These are phyloP conservation scores for Schizophyllum amplum DNA, from an alignment of 1,284 basidiomycete species.

Conservation along the genomic window DNA sequence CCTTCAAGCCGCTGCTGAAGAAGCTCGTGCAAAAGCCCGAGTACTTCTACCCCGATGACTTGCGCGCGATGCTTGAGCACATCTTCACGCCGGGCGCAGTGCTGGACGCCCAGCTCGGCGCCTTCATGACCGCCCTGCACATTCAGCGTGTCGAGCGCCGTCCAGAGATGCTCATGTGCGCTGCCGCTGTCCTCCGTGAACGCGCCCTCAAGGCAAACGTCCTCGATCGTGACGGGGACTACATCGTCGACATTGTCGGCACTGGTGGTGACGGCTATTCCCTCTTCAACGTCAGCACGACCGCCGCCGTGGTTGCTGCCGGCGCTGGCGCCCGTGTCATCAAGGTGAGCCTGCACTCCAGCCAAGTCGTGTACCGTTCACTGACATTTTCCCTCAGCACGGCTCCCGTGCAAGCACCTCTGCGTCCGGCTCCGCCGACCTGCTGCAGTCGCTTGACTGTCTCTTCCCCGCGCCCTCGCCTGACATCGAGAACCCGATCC, in stretches of 20 bases:
- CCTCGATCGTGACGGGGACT: conserved; percentile 49
- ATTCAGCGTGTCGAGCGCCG: conserved; percentile 66
- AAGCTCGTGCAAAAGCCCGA: conserved; percentile 74
- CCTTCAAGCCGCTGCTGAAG: conserved; percentile 70
- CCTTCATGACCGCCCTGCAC: conserved; percentile 79
- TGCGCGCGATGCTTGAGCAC: conserved; percentile 64
- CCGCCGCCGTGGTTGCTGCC: conserved; percentile 90
- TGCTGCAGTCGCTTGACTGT: conserved; percentile 83
- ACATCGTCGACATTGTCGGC: conserved; percentile 63
- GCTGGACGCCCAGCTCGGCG: conserved; percentile 68
- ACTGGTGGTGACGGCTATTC: conserved; percentile 94
- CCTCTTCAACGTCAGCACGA: conserved; percentile 96
- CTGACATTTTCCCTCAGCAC: conserved; percentile 47
- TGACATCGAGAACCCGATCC: conserved; percentile 44
- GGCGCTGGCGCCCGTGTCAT: conserved; percentile 90
- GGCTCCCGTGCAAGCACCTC: conserved; percentile 93
- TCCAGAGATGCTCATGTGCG: conserved; percentile 71
- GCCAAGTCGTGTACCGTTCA: background rate
- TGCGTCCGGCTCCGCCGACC: conserved; percentile 89
- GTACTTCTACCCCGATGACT: conserved; percentile 66
- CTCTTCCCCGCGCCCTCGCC: conserved; percentile 64
- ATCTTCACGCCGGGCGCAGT: conserved; percentile 60
- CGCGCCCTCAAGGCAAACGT: conserved; percentile 58
- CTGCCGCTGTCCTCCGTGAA: conserved; percentile 64
- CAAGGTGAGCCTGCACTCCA: conserved; percentile 56